These are phyloP conservation scores for Aspergillus cavernicola DNA, from an alignment of 495 filamentous ascomycete species.

Conservation along the genomic window DNA sequence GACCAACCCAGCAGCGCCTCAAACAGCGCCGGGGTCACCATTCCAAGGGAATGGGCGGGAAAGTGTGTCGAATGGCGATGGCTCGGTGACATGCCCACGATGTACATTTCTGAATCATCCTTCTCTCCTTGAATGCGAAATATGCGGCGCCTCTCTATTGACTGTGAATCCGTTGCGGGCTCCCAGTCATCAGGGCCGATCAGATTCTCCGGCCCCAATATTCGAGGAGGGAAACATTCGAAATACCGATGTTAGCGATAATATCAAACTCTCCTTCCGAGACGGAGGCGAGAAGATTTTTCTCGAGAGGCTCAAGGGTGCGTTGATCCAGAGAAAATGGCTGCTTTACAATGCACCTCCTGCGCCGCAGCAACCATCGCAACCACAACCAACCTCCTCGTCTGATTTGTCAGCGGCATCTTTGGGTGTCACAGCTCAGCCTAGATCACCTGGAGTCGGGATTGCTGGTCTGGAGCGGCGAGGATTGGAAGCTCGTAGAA, in stretches of 20 bases:
- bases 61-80: background rate
- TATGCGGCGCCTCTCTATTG: slow-evolving; percentile 75
- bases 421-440: slow-evolving; percentile 21
- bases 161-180: slow-evolving; percentile 19
- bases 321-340: slow-evolving; percentile 93
- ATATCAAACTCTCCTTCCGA: slow-evolving; percentile 88
- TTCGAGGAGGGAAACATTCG: slow-evolving; percentile 35
- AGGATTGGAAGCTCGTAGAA: slow-evolving; percentile 75
- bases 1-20: slow-evolving; percentile 16
- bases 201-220: slow-evolving; percentile 77
- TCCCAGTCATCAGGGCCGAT: slow-evolving; percentile 37
- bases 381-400: slow-evolving; percentile 28
- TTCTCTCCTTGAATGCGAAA: slow-evolving; percentile 79
- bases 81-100: slow-evolving; percentile 62
- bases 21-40: slow-evolving; percentile 7
- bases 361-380: slow-evolving; percentile 62
- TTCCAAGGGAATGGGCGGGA: slow-evolving; percentile 10
- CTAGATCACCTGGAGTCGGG: slow-evolving; percentile 65
- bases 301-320: slow-evolving; percentile 79
- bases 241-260: slow-evolving; percentile 61
- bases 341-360: slow-evolving; percentile 90
- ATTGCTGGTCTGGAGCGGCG: slow-evolving; percentile 89
- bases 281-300: slow-evolving; percentile 87
- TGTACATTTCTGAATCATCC: slow-evolving; percentile 96
- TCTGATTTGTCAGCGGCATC: slow-evolving; percentile 19